These are phyloP conservation scores for Pistacia integerrima DNA, from an alignment of 345 rosid genomes.

Conservation along the genomic window DNA sequence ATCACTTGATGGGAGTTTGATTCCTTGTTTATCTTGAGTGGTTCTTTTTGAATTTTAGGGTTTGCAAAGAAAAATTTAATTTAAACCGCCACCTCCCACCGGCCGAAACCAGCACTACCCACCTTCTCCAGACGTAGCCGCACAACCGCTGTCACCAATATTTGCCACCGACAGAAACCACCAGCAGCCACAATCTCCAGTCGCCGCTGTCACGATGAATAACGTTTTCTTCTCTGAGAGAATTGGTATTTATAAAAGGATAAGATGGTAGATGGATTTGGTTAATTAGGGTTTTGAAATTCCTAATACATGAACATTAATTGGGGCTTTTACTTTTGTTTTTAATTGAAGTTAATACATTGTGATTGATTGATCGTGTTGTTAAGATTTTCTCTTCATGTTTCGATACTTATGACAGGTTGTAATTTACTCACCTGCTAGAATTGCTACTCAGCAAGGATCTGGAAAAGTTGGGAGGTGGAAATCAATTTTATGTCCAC, in stretches of 20 bases:
- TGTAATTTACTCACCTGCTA: slow-evolving; percentile 88
- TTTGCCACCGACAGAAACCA: too few relatives aligned
- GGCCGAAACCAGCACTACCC: too few relatives aligned
- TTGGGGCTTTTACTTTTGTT: not conserved
- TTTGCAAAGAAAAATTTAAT: too few relatives aligned
- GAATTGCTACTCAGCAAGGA: slow-evolving; percentile 95
- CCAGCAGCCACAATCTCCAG: too few relatives aligned
- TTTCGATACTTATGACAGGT: slow-evolving; percentile 50
- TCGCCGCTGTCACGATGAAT: not conserved
- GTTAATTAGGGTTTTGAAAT: not conserved
- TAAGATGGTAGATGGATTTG: not conserved
- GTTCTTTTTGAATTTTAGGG: too few relatives aligned
- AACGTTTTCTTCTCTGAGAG: not conserved
- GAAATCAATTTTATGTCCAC: slow-evolving; percentile 92
- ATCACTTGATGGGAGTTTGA: too few relatives aligned
- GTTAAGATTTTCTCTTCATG: not conserved
- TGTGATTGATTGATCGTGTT: too few relatives aligned
- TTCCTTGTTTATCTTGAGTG: too few relatives aligned
- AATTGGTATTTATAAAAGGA: not conserved
- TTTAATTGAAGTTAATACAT: not conserved
- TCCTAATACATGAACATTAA: not conserved
- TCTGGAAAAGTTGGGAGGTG: slow-evolving; percentile 94
- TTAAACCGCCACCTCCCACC: too few relatives aligned
- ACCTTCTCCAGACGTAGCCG: too few relatives aligned
- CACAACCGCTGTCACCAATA: too few relatives aligned